Evolutionary conservation across 352 stramenopile species (phyloP), one percentile per base, ranked within the genome.

Genomic region (Pythium volutum): DNA sequence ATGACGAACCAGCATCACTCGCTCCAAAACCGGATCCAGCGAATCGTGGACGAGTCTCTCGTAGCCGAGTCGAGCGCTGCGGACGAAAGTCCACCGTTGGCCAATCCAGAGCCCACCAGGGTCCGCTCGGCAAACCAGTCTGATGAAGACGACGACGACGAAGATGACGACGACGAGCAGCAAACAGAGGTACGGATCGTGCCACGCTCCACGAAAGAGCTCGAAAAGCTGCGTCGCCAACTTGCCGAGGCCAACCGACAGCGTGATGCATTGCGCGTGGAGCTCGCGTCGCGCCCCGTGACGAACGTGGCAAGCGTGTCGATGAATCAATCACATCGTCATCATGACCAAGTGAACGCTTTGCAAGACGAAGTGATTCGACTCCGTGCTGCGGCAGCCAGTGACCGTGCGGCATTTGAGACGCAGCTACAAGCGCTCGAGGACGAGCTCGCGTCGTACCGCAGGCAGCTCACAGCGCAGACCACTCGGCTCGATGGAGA

Each of bases 321-420:
- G 41, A 27, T 23, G 41, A n/a, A 33, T 27, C 36, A 3, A 41
- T 27, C 6, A 26, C 25, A 9, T 20, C 47, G 16, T 10, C 41
- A 14, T 49, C 38, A n/a, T n/a, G 55, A 62, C 0, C 55, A 62
- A 23, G 55, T 62, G 27, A 38, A 62, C 27, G 41, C 33, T 9
- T 26, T 62, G n/a, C 55, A 54, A 47, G 55, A 54, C 42, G 42
- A 62, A 38, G 23, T 62, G 11, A 46, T 62, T 38, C 31, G 46
- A 26, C 43, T 62, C 2, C 55, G 43, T 12, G 7, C 41, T 0
- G 31, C 43, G 1, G 42, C 55, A 2, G 55, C 55, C 16, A 53
- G 55, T 31, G 43, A 62, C 15, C 46, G 55, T 27, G 43, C 46
- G 3, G 22, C 45, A 10, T 55, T 55, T 36, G 55, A 48, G 31